phyloP scores from a whole-genome alignment of 2,329 filamentous ascomycete species.

The Grosmannia serpens region DNA sequence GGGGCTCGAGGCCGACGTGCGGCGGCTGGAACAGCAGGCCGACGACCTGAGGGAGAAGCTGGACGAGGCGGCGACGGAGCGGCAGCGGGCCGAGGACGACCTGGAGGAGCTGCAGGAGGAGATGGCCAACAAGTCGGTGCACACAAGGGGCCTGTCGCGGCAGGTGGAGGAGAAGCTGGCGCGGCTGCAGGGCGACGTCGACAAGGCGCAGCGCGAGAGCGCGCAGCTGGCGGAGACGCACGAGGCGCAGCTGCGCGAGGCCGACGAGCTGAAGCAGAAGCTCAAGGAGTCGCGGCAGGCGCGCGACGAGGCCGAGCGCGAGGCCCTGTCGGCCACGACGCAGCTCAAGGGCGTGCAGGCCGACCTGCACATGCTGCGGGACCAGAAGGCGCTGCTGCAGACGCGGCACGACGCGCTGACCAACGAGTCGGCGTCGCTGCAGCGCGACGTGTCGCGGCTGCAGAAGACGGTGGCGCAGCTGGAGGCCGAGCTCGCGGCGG shows the following conservation, averaged over 20 bases:
- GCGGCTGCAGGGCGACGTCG: slow-evolving; percentile 56
- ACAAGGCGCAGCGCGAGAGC: slow-evolving; percentile 36
- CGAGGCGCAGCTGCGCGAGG: slow-evolving; percentile 33
- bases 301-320: slow-evolving; percentile 26
- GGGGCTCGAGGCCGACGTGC: slow-evolving; percentile 44
- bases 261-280: slow-evolving; percentile 30
- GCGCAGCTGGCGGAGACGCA: slow-evolving; percentile 40
- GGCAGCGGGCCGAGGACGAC: slow-evolving; percentile 45
- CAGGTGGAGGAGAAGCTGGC: slow-evolving; percentile 62
- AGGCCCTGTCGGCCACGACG: slow-evolving; percentile 27
- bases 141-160: slow-evolving; percentile 61
- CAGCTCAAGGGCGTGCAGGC: slow-evolving; percentile 45
- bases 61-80: slow-evolving; percentile 40
- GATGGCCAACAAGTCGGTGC: slow-evolving; percentile 67
- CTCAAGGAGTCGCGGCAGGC: slow-evolving; percentile 32
- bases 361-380: slow-evolving; percentile 44
- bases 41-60: slow-evolving; percentile 43
- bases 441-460: slow-evolving; percentile 46
- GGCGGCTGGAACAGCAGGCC: slow-evolving; percentile 40
- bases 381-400: slow-evolving; percentile 60
- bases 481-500: slow-evolving; percentile 35
- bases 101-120: slow-evolving; percentile 62
- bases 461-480: slow-evolving; percentile 35
- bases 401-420: slow-evolving; percentile 56
- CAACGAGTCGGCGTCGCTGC: slow-evolving; percentile 53